These are phyloP conservation scores for Termitomyces sp. DNA, from an alignment of 768 basidiomycete species.

Conservation along the genomic window DNA sequence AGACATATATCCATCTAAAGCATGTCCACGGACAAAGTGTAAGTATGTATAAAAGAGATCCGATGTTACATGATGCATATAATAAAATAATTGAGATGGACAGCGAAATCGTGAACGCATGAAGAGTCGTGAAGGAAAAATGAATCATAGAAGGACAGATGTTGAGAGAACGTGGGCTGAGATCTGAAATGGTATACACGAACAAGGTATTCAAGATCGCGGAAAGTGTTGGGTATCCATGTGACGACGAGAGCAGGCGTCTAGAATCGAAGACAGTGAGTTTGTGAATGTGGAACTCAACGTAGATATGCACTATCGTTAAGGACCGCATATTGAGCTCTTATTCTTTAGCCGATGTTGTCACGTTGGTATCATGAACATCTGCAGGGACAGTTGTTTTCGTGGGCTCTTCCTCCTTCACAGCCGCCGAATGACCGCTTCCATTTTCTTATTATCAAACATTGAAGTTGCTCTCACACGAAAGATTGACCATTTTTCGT, in stretches of 20 bases:
- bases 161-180: background rate
- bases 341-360: background rate
- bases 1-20: background rate
- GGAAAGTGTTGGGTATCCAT: background rate
- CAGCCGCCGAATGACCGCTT: background rate
- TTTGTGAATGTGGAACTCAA: no score
- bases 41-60: background rate
- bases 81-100: background rate
- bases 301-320: background rate
- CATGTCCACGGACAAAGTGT: background rate
- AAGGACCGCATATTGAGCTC: background rate
- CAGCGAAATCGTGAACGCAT: background rate
- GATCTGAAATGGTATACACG: background rate
- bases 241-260: background rate
- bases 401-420: background rate
- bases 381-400: background rate
- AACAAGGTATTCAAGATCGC: slow-evolving; percentile 5
- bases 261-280: background rate
- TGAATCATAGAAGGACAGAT: background rate
- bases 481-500: background rate
- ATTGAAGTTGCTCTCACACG: background rate
- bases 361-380: background rate
- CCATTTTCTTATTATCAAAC: background rate
- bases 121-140: slow-evolving; percentile 1
- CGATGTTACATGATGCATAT: background rate